These are phyloP conservation scores for Aegilops tauschii DNA, from an alignment of 176 grass and related monocot genomes.

Conservation along the genomic window DNA sequence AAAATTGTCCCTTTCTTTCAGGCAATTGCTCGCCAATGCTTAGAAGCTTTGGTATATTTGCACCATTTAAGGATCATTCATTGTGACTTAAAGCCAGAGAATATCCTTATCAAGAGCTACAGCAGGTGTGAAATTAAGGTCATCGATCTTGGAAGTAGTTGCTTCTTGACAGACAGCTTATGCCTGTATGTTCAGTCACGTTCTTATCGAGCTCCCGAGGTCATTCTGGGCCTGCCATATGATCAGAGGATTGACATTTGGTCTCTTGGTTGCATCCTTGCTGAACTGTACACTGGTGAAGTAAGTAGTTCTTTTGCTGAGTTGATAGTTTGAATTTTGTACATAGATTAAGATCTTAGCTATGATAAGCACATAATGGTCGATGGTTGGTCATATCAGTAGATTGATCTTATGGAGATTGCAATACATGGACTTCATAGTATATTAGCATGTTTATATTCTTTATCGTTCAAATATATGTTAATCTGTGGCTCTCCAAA, in stretches of 20 bases:
- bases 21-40: conserved; percentile 85
- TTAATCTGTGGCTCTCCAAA: not conserved
- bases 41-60: conserved; percentile 87
- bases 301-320: conserved; percentile 38
- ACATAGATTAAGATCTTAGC: not conserved
- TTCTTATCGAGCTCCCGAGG: conserved; percentile 97
- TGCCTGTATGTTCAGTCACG: conserved; percentile 90
- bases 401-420: not conserved
- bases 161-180: conserved; percentile 87
- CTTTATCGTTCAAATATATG: conserved; percentile 15
- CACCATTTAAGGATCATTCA: conserved; percentile 93
- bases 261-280: conserved; percentile 97
- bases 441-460: not conserved
- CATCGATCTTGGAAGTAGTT: conserved; percentile 98
- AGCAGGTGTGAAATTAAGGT: conserved; percentile 96
- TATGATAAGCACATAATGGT: conserved; percentile 8
- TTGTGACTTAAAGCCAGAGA: conserved; percentile 92
- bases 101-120: conserved; percentile 99
- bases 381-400: not conserved
- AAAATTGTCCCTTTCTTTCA: conserved; percentile 33
- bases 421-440: not conserved
- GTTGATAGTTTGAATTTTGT: not conserved
- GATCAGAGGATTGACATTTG: conserved; percentile 98
- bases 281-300: conserved; percentile 82
- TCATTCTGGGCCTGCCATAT: conserved; percentile 89